Evolutionary conservation across 2,329 filamentous ascomycete genomes (phyloP).

Genomic region (Arthrobotrys sphaeroides): DNA sequence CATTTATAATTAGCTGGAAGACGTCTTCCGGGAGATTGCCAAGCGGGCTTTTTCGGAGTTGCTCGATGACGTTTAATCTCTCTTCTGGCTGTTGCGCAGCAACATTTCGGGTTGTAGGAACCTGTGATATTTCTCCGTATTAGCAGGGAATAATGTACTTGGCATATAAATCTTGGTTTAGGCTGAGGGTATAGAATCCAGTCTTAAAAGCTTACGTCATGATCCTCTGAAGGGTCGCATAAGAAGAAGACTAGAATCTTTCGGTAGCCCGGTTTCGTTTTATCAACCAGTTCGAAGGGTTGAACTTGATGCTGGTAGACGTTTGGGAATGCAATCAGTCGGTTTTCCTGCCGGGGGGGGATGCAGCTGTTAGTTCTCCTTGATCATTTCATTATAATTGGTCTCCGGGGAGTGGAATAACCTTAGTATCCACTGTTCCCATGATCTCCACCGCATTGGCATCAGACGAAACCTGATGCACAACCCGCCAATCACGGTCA

Average conservation of each 20-base stretch:
- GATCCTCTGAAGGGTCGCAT: constrained; percentile 64
- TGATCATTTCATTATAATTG: background rate
- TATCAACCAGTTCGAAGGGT: constrained; percentile 66
- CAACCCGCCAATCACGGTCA: too few species aligned
- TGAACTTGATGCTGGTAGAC: constrained; percentile 66
- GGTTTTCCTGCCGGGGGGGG: constrained; percentile 59
- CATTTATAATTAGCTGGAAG: constrained; percentile 50
- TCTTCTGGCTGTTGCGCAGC: constrained; percentile 15
- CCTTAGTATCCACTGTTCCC: too few species aligned
- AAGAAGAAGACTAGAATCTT: constrained; percentile 70
- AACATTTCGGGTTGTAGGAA: constrained; percentile 26
- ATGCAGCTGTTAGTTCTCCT: background rate
- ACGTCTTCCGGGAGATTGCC: constrained; percentile 44
- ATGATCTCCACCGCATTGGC: too few species aligned
- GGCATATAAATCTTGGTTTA: too few species aligned
- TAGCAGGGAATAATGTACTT: too few species aligned
- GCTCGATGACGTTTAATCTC: background rate
- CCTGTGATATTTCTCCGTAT: too few species aligned
- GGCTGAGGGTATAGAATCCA: too few species aligned
- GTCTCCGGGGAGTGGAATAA: background rate
- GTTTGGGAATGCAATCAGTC: constrained; percentile 69
- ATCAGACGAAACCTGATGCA: too few species aligned
- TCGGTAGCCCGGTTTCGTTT: constrained; percentile 66
- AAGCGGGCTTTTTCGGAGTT: background rate
- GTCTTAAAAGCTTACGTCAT: background rate